phyloP scores from a whole-genome alignment of 768 basidiomycete species.

The Boletus rubroflammeus region DNA sequence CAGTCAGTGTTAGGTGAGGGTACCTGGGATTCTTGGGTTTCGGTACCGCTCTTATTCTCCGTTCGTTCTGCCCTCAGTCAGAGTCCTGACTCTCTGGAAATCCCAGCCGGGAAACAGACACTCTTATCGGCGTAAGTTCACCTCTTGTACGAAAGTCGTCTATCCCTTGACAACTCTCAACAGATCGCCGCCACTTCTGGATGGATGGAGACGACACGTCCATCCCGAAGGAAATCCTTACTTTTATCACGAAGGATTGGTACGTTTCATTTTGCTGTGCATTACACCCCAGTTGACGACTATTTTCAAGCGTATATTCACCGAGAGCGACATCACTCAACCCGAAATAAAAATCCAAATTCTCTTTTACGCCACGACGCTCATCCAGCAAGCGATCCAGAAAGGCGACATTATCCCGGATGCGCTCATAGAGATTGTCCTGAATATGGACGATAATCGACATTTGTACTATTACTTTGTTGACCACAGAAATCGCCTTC shows the following conservation, averaged over 20 bases:
- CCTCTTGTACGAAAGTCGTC: not conserved
- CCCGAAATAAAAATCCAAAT: not conserved
- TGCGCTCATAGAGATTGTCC: constrained; percentile 6
- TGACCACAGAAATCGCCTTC: constrained; percentile 13
- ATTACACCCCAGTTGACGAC: not conserved
- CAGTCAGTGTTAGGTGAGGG: not conserved
- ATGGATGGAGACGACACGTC: constrained; percentile 8
- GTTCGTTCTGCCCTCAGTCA: not conserved
- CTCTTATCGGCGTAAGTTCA: constrained; percentile 7
- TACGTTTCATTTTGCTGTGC: not conserved
- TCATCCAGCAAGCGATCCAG: constrained; percentile 1
- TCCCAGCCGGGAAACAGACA: constrained; percentile 6
- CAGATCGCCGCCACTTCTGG: not conserved
- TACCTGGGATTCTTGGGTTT: not conserved
- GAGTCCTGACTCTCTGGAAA: not conserved
- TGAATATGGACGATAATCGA: constrained; percentile 2
- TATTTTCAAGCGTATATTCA: constrained; percentile 14
- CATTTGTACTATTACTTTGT: constrained; percentile 15
- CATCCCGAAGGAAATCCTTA: constrained; percentile 12
- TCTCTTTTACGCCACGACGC: not conserved
- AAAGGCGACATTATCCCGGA: not conserved
- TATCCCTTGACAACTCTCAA: not conserved
- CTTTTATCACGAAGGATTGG: constrained; percentile 13
- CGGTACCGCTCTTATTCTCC: not conserved
- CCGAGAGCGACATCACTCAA: constrained; percentile 7